Evolutionary conservation across 306 rosid species (phyloP), one percentile per base, ranked within the genome.

Genomic region (Ziziphus jujuba): DNA sequence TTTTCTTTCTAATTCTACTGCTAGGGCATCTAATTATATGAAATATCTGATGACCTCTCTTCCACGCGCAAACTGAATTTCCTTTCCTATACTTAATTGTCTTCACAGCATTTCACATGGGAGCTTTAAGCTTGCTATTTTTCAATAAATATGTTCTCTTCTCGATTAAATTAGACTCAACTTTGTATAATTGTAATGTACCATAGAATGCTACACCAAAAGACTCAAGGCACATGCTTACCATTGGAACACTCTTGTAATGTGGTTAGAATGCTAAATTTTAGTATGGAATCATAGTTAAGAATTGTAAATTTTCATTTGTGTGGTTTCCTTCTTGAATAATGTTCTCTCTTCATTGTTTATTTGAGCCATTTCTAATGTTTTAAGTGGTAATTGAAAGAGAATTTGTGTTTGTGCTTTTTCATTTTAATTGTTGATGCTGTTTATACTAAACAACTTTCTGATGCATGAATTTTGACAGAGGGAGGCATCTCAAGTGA

Each of bases 401-500:
- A 62, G 38, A 5, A 8, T 48, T 12, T 55, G 25, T 55, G 7
- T 24, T 24, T 55, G 21, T 25, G 31, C 36, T 11, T 5, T 20
- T 5, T n/a, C n/a, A n/a, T n/a, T 25, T 19, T 36, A n/a, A 12
- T 63, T 43, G 44, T 33, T n/a, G 9, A 20, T 44, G 15, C 31
- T 33, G 34, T 23, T 5, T 25, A 34, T 6, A 56, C 67, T 69
- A 63, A 71, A 44, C 56, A 65, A 59, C 59, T 66, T 75, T 72
- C 78, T 81, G 77, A 70, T 63, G 61, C 61, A 60, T 34, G 61
- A 2, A 75, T 61, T 44, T 69, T 73, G 40, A 47, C 89, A 90
- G 99, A 85, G 84, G 84, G 93, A 84, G 54, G 72, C 67, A 50
- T 76, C 91, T 65, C 86, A 82, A 72, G 78, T 61, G 57, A 87